Evolutionary conservation across 148 eudicot genomes (phyloP).

Genomic region (Rhododendron vialii): DNA sequence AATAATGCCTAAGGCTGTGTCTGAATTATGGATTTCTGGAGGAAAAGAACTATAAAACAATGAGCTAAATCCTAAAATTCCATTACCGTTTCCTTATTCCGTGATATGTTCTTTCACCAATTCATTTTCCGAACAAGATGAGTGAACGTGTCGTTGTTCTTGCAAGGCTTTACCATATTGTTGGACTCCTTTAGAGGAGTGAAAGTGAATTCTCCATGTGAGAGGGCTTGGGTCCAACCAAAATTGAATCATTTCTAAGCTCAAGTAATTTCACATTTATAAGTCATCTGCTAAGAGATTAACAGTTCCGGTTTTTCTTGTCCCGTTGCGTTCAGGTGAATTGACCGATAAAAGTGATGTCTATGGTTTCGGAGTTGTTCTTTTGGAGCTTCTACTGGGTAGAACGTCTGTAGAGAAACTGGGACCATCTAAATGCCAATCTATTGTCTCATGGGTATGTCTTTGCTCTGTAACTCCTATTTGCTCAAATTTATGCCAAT

Average conservation of each 20-base stretch:
- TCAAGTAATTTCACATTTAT: background rate
- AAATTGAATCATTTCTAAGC: background rate
- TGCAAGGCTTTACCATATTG: background rate
- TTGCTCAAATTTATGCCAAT: background rate
- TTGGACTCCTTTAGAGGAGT: background rate
- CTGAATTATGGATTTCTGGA: background rate
- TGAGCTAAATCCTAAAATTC: background rate
- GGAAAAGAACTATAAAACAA: background rate
- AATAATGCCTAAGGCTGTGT: background rate
- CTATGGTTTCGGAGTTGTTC: slow-evolving; percentile 87
- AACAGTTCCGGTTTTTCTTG: background rate
- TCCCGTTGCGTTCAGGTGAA: slow-evolving; percentile 42
- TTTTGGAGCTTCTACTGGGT: slow-evolving; percentile 87
- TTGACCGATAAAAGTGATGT: slow-evolving; percentile 95
- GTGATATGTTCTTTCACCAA: background rate
- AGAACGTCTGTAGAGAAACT: slow-evolving; percentile 78
- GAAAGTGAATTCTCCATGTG: background rate
- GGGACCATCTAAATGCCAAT: slow-evolving; percentile 72
- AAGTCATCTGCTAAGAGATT: background rate
- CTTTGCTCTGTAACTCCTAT: background rate
- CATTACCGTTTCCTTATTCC: background rate
- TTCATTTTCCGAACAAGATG: background rate
- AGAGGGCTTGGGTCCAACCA: background rate
- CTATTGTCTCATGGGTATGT: slow-evolving; percentile 88
- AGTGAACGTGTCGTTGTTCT: background rate